Percentiles rank a stretch among this genome's conserved stretches.
These are phyloP conservation scores for Perilla frutescens DNA, from an alignment of 257 asterid species.

Conservation along the genomic window DNA sequence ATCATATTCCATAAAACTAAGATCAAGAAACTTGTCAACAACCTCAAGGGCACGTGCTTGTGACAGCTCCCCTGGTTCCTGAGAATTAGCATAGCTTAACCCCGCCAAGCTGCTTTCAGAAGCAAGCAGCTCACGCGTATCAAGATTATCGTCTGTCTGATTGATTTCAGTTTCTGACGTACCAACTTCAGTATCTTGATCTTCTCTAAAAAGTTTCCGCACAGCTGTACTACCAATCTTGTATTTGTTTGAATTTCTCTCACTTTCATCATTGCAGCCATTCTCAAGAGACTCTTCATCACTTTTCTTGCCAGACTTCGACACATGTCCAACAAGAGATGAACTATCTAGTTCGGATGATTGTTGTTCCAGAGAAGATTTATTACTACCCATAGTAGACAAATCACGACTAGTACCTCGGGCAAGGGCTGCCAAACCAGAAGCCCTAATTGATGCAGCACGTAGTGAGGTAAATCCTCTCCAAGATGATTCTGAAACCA, in stretches of 20 bases:
- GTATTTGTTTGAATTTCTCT: conserved; percentile 41
- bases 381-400: conserved; percentile 33
- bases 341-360: conserved; percentile 28
- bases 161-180: conserved; percentile 46
- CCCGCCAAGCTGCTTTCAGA: conserved; percentile 60
- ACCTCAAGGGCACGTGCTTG: conserved; percentile 87
- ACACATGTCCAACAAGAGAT: conserved; percentile 29
- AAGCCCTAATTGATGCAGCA: conserved; percentile 73
- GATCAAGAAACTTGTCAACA: conserved; percentile 78
- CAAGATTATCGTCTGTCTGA: conserved; percentile 34
- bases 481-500: conserved; percentile 56
- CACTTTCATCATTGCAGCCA: conserved; percentile 37
- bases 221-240: conserved; percentile 57
- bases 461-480: conserved; percentile 72
- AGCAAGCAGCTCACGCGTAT: conserved; percentile 40
- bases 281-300: conserved; percentile 37
- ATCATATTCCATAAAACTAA: conserved; percentile 57
- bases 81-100: conserved; percentile 80
- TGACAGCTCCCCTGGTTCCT: conserved; percentile 92
- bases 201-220: conserved; percentile 82
- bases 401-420: conserved; percentile 40
- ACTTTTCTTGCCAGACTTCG: conserved; percentile 37
- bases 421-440: conserved; percentile 76
- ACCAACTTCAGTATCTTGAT: conserved; percentile 41
- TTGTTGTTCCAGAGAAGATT: conserved; percentile 47